A percentile compares a stretch with the other conserved stretches of the same genome.
Evolutionary conservation across 768 basidiomycete genomes (phyloP).

Genomic region (Boletus rubescentipes): DNA sequence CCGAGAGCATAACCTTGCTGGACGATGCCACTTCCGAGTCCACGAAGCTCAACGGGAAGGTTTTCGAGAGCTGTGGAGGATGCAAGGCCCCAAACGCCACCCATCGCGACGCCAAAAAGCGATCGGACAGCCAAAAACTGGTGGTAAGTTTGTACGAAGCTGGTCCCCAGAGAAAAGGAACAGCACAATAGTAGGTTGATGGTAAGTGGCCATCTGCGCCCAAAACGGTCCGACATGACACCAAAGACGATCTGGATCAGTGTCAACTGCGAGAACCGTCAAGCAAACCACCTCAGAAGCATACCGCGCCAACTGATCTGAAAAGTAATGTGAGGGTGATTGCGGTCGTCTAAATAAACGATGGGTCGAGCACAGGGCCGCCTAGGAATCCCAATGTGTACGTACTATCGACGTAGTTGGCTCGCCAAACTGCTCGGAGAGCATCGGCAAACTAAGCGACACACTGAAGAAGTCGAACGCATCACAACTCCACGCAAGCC

Average conservation of each 20-base stretch:
- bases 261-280: background rate
- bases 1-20: conserved; percentile 94
- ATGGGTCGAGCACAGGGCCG: background rate
- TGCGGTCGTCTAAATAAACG: conserved; percentile 54
- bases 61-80: conserved; percentile 86
- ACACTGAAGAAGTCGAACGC: conserved; percentile 88
- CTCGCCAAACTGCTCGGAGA: conserved; percentile 50
- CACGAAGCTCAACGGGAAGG: conserved; percentile 86
- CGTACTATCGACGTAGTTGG: conserved; percentile 44
- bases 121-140: conserved; percentile 81
- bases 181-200: conserved; percentile 69
- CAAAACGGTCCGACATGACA: conserved; percentile 80
- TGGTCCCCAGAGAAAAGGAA: conserved; percentile 73
- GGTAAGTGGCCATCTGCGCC: conserved; percentile 92
- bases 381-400: background rate
- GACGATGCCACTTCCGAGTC: conserved; percentile 80
- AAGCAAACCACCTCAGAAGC: conserved; percentile 13
- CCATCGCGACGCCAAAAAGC: conserved; percentile 87
- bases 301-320: conserved; percentile 71
- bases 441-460: conserved; percentile 50
- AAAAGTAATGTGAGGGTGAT: conserved; percentile 93
- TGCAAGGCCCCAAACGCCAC: conserved; percentile 87
- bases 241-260: conserved; percentile 64
- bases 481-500: conserved; percentile 88
- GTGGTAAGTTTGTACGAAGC: conserved; percentile 73